A percentile compares a stretch with the other conserved stretches of the same genome.
phyloP scores from a whole-genome alignment of 805 yeast species.

The Ogataea henricii region DNA sequence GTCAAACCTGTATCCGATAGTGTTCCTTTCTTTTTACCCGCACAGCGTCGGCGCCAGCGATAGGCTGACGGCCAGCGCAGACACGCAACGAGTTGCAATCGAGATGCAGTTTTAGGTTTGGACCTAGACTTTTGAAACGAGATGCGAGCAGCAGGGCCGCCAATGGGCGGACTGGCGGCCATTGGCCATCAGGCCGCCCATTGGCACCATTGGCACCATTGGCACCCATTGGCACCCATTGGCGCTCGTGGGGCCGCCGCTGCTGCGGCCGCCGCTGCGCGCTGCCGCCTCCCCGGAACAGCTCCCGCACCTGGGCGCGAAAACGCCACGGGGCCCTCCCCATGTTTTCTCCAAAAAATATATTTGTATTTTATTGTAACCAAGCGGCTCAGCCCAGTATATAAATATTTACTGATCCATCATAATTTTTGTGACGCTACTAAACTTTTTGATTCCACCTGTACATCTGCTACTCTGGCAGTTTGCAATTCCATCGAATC shows the following conservation, averaged over 20 bases:
- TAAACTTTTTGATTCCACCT: background rate
- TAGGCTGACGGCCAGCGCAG: background rate
- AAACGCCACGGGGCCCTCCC: background rate
- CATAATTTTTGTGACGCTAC: background rate
- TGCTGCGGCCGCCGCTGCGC: too few relatives aligned
- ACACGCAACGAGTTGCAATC: conserved; percentile 2
- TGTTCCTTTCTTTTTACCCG: conserved; percentile 2
- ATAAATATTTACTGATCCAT: conserved; percentile 8
- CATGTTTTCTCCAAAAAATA: background rate
- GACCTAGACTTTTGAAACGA: background rate
- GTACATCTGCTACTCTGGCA: background rate
- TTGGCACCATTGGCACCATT: too few relatives aligned
- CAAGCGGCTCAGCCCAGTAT: conserved; percentile 8
- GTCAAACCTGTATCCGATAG: background rate
- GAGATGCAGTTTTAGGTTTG: background rate
- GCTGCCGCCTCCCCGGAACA: too few relatives aligned
- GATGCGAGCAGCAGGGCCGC: too few relatives aligned
- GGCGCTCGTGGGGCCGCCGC: too few relatives aligned
- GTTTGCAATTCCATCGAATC: background rate
- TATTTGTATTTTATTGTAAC: background rate
- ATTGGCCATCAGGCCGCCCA: too few relatives aligned
- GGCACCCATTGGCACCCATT: too few relatives aligned
- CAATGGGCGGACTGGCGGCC: too few relatives aligned
- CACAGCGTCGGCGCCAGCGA: background rate
- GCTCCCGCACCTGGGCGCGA: background rate